Conservation (phyloP, 2,329 filamentous ascomycete species). For the Pseudopithomyces maydicus region DNA sequence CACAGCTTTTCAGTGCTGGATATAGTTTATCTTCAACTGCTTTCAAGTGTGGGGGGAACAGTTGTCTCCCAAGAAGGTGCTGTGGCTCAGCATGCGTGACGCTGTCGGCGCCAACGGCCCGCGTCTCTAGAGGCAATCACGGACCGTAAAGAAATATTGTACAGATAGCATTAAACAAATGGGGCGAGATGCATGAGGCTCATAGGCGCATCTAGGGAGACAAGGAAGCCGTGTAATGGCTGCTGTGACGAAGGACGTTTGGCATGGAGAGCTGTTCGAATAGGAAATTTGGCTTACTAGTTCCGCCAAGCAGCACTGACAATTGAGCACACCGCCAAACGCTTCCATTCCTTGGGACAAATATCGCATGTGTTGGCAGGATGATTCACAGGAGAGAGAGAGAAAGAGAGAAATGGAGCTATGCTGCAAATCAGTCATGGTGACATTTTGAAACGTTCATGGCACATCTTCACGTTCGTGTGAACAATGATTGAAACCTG, state of each 20-base stretch:
- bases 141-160: not conserved
- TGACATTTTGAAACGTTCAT: too few species aligned
- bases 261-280: slow-evolving; percentile 1
- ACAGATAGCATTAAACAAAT: not conserved
- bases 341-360: not conserved
- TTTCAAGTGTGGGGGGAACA: not conserved
- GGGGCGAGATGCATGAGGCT: not conserved
- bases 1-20: not conserved
- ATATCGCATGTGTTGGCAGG: not conserved
- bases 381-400: not conserved
- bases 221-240: slow-evolving; percentile 11
- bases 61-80: slow-evolving; percentile 6
- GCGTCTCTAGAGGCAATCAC: slow-evolving; percentile 15
- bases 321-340: slow-evolving; percentile 3
- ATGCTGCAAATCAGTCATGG: not conserved
- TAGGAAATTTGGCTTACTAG: slow-evolving; percentile 11
- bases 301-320: slow-evolving; percentile 1
- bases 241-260: slow-evolving; percentile 14
- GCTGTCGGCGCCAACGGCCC: slow-evolving; percentile 1
- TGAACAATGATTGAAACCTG: not conserved
- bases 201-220: not conserved
- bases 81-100: slow-evolving; percentile 22
- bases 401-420: too few species aligned
- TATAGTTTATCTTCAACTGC: not conserved
- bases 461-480: too few species aligned